These are phyloP conservation scores for Pseudotulostoma volvatum DNA, from an alignment of 495 filamentous ascomycete genomes.

Conservation along the genomic window DNA sequence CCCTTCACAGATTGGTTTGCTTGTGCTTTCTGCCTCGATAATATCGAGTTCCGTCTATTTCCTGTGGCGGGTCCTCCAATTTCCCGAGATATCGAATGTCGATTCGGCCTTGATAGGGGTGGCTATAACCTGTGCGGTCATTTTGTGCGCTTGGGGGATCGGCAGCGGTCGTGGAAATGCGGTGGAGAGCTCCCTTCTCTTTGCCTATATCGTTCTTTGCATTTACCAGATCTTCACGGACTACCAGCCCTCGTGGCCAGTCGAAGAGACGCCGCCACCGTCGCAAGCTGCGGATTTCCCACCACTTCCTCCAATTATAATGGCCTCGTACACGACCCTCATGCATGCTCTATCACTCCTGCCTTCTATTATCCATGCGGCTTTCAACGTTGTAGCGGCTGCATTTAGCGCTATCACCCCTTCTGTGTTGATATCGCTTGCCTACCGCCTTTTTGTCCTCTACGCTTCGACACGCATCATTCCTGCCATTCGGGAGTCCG, in stretches of 20 bases:
- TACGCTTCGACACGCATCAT: conserved; percentile 95
- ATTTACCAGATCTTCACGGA: conserved; percentile 99
- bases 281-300: conserved; percentile 64
- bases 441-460: conserved; percentile 83
- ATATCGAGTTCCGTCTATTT: conserved; percentile 93
- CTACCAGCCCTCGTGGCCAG: conserved; percentile 60
- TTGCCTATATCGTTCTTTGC: conserved; percentile 92
- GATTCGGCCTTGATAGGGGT: conserved; percentile 87
- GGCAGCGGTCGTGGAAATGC: conserved; percentile 87
- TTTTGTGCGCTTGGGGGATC: conserved; percentile 87
- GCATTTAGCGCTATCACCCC: conserved; percentile 89
- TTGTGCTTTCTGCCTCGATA: conserved; percentile 74
- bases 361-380: conserved; percentile 67
- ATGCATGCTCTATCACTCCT: conserved; percentile 69
- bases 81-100: conserved; percentile 84
- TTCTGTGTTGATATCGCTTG: conserved; percentile 81
- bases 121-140: conserved; percentile 76
- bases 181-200: conserved; percentile 87
- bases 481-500: conserved; percentile 74
- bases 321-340: conserved; percentile 93
- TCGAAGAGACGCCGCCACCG: conserved; percentile 37
- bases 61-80: conserved; percentile 83
- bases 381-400: conserved; percentile 71
- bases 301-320: conserved; percentile 86
- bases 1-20: conserved; percentile 57